Percentiles rank a stretch among this genome's conserved stretches.
Conservation (phyloP, 163 green algal genomes). For the Prototheca wickerhamii region DNA sequence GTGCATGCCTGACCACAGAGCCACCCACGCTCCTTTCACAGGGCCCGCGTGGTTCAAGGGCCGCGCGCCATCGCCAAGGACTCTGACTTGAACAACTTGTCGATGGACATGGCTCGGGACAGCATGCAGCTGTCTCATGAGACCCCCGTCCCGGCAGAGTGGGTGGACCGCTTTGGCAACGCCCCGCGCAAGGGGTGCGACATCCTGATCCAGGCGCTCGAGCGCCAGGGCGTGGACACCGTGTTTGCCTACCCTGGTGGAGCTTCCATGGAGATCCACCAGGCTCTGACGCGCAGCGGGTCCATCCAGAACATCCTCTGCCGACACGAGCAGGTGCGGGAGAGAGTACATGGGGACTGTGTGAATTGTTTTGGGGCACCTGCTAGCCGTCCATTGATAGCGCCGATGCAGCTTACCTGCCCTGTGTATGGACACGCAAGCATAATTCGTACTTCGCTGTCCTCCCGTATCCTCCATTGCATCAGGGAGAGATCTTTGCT, state of each 20-base stretch:
- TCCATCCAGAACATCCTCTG: conserved; percentile 93
- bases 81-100: too few species aligned
- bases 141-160: too few species aligned
- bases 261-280: conserved; percentile 98
- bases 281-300: conserved; percentile 85
- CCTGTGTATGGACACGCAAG: too few species aligned
- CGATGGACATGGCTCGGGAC: too few species aligned
- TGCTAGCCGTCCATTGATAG: too few species aligned
- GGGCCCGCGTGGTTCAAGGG: too few species aligned
- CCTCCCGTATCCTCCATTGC: neutral
- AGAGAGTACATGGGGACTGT: neutral
- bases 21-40: too few species aligned
- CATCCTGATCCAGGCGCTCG: conserved; percentile 86
- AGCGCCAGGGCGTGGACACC: conserved; percentile 76
- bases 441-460: too few species aligned
- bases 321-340: conserved; percentile 89
- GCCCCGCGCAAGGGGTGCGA: conserved; percentile 88
- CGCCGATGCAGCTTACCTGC: too few species aligned
- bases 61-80: too few species aligned
- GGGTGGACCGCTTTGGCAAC: conserved; percentile 71
- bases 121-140: too few species aligned
- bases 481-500: conserved; percentile 96
- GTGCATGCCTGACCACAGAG: too few species aligned
- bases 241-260: conserved; percentile 96
- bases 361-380: neutral